Evolutionary conservation across 2,329 filamentous ascomycete species (phyloP).

Genomic region (Fusarium odoratissimum): DNA sequence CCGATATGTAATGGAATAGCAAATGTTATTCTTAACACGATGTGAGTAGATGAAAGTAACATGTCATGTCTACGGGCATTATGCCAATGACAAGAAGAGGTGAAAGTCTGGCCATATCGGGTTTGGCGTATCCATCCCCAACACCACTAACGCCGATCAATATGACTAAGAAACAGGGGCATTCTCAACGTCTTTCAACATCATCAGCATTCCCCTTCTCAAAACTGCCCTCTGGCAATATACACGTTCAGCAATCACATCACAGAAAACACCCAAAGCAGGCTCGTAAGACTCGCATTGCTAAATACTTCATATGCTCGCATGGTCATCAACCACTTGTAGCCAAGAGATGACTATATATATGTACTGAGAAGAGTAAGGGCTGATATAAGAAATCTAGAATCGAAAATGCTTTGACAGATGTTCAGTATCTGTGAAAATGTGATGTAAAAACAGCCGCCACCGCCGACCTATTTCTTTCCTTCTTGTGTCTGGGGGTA

Average conservation of each 20-base stretch:
- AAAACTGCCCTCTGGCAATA: not conserved
- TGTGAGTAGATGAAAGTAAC: not conserved
- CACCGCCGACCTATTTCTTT: conserved; percentile 1
- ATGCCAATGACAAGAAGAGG: not conserved
- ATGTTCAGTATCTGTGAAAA: conserved; percentile 13
- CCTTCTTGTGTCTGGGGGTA: conserved; percentile 16
- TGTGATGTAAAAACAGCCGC: conserved; percentile 20
- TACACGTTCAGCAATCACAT: not conserved
- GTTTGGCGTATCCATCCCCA: conserved; percentile 10
- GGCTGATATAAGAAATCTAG: conserved; percentile 19
- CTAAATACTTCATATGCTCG: conserved; percentile 19
- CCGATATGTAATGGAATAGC: not conserved
- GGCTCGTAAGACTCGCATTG: conserved; percentile 16
- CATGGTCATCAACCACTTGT: not conserved
- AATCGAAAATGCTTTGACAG: conserved; percentile 15
- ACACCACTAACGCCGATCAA: not conserved
- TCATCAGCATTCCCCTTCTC: not conserved
- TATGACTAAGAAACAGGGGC: conserved; percentile 27
- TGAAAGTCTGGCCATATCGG: conserved; percentile 8
- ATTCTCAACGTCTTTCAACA: conserved; percentile 22
- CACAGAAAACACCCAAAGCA: not conserved
- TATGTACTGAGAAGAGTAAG: conserved; percentile 38
- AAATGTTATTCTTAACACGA: not conserved
- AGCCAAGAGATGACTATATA: conserved; percentile 23
- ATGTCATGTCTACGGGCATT: no score